Evolutionary conservation across 2,329 filamentous ascomycete species (phyloP).

Genomic region (Phaeosphaeria sp.): DNA sequence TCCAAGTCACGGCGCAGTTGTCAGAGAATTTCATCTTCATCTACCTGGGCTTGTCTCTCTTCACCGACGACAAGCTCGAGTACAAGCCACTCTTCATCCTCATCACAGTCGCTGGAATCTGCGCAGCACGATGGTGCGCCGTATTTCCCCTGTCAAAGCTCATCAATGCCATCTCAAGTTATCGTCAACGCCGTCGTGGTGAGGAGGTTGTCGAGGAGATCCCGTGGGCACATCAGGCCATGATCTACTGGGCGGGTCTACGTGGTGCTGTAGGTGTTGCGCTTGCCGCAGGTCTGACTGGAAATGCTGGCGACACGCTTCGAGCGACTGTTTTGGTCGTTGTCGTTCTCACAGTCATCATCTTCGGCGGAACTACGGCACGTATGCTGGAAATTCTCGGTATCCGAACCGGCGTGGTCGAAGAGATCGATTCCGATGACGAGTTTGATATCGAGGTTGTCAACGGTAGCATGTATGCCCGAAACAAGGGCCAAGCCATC

Average conservation of each 20-base stretch:
- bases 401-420: constrained; percentile 95
- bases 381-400: constrained; percentile 97
- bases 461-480: constrained; percentile 75
- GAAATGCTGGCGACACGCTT: constrained; percentile 80
- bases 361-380: constrained; percentile 96
- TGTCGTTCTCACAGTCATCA: constrained; percentile 96
- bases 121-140: constrained; percentile 87
- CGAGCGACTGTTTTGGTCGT: constrained; percentile 97
- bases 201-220: constrained; percentile 76
- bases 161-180: constrained; percentile 93
- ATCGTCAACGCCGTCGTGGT: constrained; percentile 78
- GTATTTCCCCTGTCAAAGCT: constrained; percentile 89
- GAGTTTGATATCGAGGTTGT: constrained; percentile 92
- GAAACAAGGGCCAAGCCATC: constrained; percentile 77
- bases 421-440: constrained; percentile 96
- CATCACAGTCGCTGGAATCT: constrained; percentile 89
- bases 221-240: constrained; percentile 95
- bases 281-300: constrained; percentile 84
- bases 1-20: constrained; percentile 90
- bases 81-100: constrained; percentile 97
- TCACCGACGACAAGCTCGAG: constrained; percentile 84
- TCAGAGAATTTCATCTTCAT: constrained; percentile 99
- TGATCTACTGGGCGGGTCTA: constrained; percentile 99
- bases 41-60: constrained; percentile 91
- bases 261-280: constrained; percentile 96